A percentile compares a stretch with the other conserved stretches of the same genome.
Conservation (phyloP, 2,329 filamentous ascomycete genomes). For the Amphichorda felina region DNA sequence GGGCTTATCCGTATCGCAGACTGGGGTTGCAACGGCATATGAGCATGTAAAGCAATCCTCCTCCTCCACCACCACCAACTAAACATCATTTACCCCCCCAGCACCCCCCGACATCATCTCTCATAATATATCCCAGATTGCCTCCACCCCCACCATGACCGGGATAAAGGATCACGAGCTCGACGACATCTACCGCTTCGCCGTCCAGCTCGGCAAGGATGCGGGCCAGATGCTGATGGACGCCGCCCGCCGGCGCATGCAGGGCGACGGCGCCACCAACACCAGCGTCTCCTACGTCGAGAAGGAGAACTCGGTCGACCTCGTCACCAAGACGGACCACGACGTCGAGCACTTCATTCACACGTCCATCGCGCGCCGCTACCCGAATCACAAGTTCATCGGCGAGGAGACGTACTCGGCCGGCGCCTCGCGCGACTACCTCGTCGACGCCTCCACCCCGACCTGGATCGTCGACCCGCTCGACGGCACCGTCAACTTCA, state of each 20-base stretch:
- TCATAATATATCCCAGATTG: too few relatives aligned
- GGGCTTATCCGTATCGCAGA: neutral
- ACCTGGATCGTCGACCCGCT: slow-evolving; percentile 72
- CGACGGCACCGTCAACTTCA: slow-evolving; percentile 73
- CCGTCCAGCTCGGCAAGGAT: slow-evolving; percentile 56
- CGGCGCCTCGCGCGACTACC: slow-evolving; percentile 53
- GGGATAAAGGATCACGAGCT: slow-evolving; percentile 34
- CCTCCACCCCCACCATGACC: slow-evolving; percentile 7
- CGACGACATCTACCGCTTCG: slow-evolving; percentile 56
- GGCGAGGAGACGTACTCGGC: slow-evolving; percentile 69
- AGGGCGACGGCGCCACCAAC: slow-evolving; percentile 7
- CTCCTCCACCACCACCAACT: too few relatives aligned
- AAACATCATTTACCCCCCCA: too few relatives aligned
- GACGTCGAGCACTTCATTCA: slow-evolving; percentile 64
- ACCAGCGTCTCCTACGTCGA: slow-evolving; percentile 26
- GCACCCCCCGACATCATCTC: too few relatives aligned
- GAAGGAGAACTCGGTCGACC: slow-evolving; percentile 66
- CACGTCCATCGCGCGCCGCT: slow-evolving; percentile 41
- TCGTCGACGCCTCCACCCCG: slow-evolving; percentile 46
- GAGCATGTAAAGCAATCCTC: neutral
- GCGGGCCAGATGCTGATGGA: slow-evolving; percentile 57
- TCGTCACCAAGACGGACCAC: slow-evolving; percentile 67
- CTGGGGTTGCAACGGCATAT: neutral
- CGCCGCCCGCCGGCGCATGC: slow-evolving; percentile 29
- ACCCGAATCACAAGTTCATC: slow-evolving; percentile 61